These are phyloP conservation scores for Zoysia japonica DNA, from an alignment of 176 grass and related monocot species.

Conservation along the genomic window DNA sequence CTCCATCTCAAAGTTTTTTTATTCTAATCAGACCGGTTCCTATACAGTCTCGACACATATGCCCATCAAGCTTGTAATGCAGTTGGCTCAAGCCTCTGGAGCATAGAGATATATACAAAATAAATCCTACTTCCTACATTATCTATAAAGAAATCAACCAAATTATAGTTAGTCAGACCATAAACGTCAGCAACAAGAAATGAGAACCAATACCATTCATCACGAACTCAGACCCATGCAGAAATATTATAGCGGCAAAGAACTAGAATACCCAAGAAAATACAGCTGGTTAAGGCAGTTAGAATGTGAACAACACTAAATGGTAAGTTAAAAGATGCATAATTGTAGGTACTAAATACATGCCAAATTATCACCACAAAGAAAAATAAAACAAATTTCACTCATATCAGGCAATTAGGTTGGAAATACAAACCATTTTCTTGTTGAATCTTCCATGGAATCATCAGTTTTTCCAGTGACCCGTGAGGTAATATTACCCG, in stretches of 20 bases:
- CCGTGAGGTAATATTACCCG: constrained; percentile 52
- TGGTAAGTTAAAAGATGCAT: constrained; percentile 9
- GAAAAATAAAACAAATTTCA: constrained; percentile 27
- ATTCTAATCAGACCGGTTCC: no score
- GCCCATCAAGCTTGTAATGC: background rate
- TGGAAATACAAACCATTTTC: constrained; percentile 78
- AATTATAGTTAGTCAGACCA: background rate
- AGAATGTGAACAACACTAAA: background rate
- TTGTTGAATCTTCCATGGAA: constrained; percentile 86
- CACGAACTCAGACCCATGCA: background rate
- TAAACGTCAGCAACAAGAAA: background rate
- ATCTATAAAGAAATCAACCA: background rate
- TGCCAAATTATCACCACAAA: constrained; percentile 22
- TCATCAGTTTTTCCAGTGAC: constrained; percentile 75
- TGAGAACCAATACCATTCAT: background rate
- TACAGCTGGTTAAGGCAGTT: background rate
- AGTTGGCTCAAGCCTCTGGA: background rate
- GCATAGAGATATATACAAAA: background rate
- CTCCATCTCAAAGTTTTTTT: no score
- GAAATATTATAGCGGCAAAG: background rate
- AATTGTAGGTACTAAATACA: background rate
- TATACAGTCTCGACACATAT: background rate
- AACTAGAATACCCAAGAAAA: background rate
- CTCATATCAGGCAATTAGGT: constrained; percentile 10
- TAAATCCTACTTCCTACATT: background rate